Base-by-base conservation (phyloP, 768 basidiomycete species). In the Leucosporidium creatinivorum region DNA sequence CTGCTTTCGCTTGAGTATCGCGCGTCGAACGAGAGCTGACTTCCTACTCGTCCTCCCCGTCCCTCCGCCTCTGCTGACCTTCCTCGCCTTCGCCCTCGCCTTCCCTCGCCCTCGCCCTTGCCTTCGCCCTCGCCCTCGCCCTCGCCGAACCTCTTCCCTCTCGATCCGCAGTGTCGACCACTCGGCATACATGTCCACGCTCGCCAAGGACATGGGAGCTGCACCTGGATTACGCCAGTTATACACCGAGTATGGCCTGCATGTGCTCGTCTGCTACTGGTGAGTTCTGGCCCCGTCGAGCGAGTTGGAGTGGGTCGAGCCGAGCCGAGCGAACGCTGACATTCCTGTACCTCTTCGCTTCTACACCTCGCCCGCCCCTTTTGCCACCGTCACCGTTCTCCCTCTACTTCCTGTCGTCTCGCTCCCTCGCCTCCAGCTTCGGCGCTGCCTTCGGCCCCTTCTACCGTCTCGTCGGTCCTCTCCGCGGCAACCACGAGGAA, bases 371-470 rank as follows among this genome's bases (percentile, higher is more conserved):
- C n/a, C n/a, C n/a, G n/a, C n/a, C n/a, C n/a, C n/a, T n/a, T n/a
- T n/a, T n/a, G n/a, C n/a, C n/a, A n/a, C n/a, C n/a, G n/a, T 44
- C 39, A 15, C 39, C 39, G 23, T 2, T 8, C 25, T 52, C 30
- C 25, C 21, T 17, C 62, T 36, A n/a, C 21, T 12, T 30, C 18
- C 57, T 26, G 36, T 49, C 17, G 28, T 47, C 39, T 13, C 13
- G 28, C 31, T 12, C n/a, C 48, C 44, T 28, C 36, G 52, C 28
- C 31, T 4, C n/a, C 51, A 84, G 84, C 73, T 85, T 85, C 67
- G 84, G 84, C 0, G 84, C 85, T 0, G 82, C 84, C 18, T 86
- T 85, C 75, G 83, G 82, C 5, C 76, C 83, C 7, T 84, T 85
- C 73, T 86, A 85, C 70, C 82, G 85, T 30, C 79, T 86, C 13